Conservation (phyloP, 2,329 filamentous ascomycete genomes). For the Camillea tinctor region DNA sequence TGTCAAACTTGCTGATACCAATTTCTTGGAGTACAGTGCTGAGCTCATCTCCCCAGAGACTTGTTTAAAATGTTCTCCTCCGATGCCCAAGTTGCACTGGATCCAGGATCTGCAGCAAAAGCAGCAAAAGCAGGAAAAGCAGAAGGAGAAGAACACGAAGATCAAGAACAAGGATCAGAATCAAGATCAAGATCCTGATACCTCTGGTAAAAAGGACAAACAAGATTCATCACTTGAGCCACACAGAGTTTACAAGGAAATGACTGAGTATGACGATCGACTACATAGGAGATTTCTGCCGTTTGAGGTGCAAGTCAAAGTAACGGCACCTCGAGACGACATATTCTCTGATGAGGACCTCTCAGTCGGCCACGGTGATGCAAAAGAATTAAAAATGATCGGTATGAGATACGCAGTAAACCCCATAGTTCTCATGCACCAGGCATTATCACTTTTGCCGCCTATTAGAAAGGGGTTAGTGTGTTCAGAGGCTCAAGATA, state of each 20-base stretch:
- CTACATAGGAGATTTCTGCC: neutral
- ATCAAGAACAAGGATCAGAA: too few species aligned
- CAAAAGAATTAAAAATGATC: neutral
- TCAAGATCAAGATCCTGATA: too few species aligned
- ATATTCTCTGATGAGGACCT: neutral
- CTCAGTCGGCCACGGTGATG: neutral
- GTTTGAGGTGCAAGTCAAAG: slow-evolving; percentile 8
- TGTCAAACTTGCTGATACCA: slow-evolving; percentile 9
- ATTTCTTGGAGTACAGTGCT: neutral
- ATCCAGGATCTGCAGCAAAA: slow-evolving; percentile 2
- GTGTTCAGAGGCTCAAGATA: neutral
- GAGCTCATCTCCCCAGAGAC: slow-evolving; percentile 6
- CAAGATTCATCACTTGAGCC: too few species aligned
- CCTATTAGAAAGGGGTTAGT: neutral
- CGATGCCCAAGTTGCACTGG: slow-evolving; percentile 4
- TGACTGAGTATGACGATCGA: slow-evolving; percentile 9
- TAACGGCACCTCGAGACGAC: neutral
- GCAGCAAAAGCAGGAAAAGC: neutral
- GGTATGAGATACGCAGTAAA: slow-evolving; percentile 13
- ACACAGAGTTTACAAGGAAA: slow-evolving; percentile 10
- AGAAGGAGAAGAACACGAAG: neutral
- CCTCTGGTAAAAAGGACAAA: too few species aligned
- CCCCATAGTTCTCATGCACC: slow-evolving; percentile 5
- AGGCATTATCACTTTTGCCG: slow-evolving; percentile 13
- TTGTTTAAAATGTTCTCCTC: slow-evolving; percentile 11